These are phyloP conservation scores for Trichosporon inkin DNA, from an alignment of 1,284 basidiomycete species.

Conservation along the genomic window DNA sequence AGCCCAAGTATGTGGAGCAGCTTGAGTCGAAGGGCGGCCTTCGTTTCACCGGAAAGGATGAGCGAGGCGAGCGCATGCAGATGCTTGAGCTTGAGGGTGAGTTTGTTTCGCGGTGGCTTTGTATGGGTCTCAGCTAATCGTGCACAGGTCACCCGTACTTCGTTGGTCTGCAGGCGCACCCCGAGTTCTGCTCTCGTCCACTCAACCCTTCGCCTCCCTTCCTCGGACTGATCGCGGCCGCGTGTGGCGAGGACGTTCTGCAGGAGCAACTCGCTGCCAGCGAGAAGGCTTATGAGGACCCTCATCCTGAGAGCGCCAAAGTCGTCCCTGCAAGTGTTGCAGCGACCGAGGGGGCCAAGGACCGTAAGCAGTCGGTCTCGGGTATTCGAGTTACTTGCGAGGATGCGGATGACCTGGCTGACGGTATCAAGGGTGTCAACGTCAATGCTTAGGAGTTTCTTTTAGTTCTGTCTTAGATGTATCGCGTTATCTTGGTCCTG, in stretches of 20 bases:
- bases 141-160: conserved; percentile 88
- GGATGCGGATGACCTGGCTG: conserved; percentile 7
- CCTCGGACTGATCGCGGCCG: conserved; percentile 90
- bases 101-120: conserved; percentile 34
- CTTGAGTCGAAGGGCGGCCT: conserved; percentile 66
- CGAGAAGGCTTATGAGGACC: conserved; percentile 53
- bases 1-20: conserved; percentile 76
- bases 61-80: conserved; percentile 96
- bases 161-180: conserved; percentile 91
- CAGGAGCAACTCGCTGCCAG: conserved; percentile 72
- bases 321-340: conserved; percentile 46
- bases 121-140: neutral
- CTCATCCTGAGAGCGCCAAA: conserved; percentile 53
- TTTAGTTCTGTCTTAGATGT: conserved; percentile 11
- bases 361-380: conserved; percentile 38
- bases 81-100: conserved; percentile 78
- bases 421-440: neutral
- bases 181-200: conserved; percentile 98
- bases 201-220: conserved; percentile 96
- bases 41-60: conserved; percentile 87
- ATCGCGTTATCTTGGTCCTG: neutral
- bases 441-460: conserved; percentile 1
- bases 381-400: conserved; percentile 38
- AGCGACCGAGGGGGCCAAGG: conserved; percentile 42
- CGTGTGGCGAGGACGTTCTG: conserved; percentile 63